phyloP scores from a whole-genome alignment of 2,329 filamentous ascomycete species.

The Diaporthe eres region DNA sequence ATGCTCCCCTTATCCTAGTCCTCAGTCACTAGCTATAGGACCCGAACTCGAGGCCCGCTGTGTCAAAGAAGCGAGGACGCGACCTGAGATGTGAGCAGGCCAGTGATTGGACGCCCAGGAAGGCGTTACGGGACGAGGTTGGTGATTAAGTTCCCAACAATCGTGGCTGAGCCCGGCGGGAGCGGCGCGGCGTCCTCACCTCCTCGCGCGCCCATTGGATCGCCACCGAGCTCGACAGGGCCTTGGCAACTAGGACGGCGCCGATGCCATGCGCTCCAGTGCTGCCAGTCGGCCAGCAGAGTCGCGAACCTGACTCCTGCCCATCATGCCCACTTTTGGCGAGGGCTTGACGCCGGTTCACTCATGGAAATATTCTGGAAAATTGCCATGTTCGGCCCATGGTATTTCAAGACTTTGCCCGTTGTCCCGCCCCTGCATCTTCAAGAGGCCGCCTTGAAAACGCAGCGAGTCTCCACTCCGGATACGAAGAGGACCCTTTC shows the following conservation, averaged over 20 bases:
- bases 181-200: conserved; percentile 12
- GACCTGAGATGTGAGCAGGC: neutral
- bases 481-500: conserved; percentile 14
- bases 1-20: neutral
- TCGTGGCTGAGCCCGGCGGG: conserved; percentile 31
- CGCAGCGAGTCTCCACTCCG: neutral
- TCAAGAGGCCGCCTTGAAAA: conserved; percentile 30
- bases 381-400: conserved; percentile 23
- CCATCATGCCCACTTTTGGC: conserved; percentile 17
- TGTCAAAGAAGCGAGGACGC: neutral
- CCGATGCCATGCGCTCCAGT: conserved; percentile 17
- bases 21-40: neutral
- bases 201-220: conserved; percentile 21
- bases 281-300: neutral
- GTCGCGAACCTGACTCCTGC: conserved; percentile 10
- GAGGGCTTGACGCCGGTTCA: neutral
- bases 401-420: conserved; percentile 8
- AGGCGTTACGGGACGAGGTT: neutral
- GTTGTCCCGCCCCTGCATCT: conserved; percentile 1
- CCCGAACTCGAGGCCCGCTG: neutral
- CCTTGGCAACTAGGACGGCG: neutral
- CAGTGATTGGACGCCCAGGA: conserved; percentile 13
- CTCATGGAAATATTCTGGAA: conserved; percentile 30
- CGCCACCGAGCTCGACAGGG: conserved; percentile 15
- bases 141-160: conserved; percentile 18